Base-by-base conservation (phyloP, 2,329 filamentous ascomycete species). In the Periconia sp. region DNA sequence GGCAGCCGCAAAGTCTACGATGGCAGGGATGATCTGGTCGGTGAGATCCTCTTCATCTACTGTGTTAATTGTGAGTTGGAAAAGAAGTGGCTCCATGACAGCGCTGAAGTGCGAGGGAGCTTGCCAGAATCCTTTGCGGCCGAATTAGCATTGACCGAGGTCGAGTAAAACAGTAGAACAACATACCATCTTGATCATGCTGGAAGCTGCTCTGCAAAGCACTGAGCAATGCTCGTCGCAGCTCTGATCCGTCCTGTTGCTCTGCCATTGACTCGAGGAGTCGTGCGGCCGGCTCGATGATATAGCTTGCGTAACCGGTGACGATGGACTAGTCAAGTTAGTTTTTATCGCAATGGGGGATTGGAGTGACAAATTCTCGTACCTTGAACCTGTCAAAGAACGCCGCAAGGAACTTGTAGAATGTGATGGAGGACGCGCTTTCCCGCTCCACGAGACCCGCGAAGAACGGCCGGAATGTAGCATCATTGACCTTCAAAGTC, bases 401-500 rank as follows among this genome's bases (percentile, higher is more conserved):
- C 11, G 80, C 74, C 25, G 83, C 74, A 30, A 95, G 76, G 75
- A 96, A 96, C 37, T 83, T 82, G 74, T 91, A 96, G 53, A 95
- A 81, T 48, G 86, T 89, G 49, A 86, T 86, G 30, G 87, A 80
- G 13, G 51, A 38, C 1, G 63, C 52, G 5, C 53, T 52, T 50
- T 61, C 81, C 88, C 92, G 96, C 43, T 95, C 89, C 32, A 95
- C 78, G n/a, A 96, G 75, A 52, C 87, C 83, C 12, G 85, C 80
- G 74, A 97, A 99, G 50, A 99, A 84, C 1, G 94, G 95, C 10
- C 92, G 82, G 83, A 99, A 99, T 0, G 88, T 84, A 1, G 88
- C 86, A 65, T 99, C 94, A 72, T 96, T 97, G 49, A 99, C 82
- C 77, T 97, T 97, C 76, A 95, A 90, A 40, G 96, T 88, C 85